These are phyloP conservation scores for Calonectria pauciramosa DNA, from an alignment of 2,329 filamentous ascomycete species.

Conservation along the genomic window DNA sequence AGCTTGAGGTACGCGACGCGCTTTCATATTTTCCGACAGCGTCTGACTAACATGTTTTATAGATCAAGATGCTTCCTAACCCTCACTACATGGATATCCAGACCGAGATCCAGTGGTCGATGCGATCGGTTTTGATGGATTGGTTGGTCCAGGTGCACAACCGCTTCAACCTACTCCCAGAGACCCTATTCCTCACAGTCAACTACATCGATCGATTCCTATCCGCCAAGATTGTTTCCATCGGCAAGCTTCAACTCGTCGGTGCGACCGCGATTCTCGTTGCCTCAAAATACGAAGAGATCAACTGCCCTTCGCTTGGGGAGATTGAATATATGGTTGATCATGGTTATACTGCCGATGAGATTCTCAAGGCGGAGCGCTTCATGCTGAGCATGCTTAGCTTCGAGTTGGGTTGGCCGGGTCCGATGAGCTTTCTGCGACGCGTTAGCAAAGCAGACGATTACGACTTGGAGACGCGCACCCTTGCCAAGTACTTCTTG, in stretches of 20 bases:
- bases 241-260: conserved; percentile 95
- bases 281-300: conserved; percentile 98
- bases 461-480: conserved; percentile 95
- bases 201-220: conserved; percentile 99
- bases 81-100: conserved; percentile 97
- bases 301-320: conserved; percentile 93
- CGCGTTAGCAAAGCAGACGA: conserved; percentile 99
- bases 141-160: conserved; percentile 98
- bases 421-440: conserved; percentile 97
- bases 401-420: conserved; percentile 98
- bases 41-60: conserved; percentile 40
- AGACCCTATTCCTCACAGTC: conserved; percentile 94
- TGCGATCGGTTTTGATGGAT: conserved; percentile 97
- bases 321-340: conserved; percentile 99
- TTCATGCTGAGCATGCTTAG: conserved; percentile 98
- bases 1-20: conserved; percentile 78
- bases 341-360: conserved; percentile 86
- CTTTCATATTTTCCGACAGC: not conserved
- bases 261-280: conserved; percentile 96
- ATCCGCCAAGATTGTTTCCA: conserved; percentile 92
- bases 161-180: conserved; percentile 90
- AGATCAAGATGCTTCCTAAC: conserved; percentile 87
- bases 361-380: conserved; percentile 96
- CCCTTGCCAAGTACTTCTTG: conserved; percentile 96
- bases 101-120: conserved; percentile 98